Conservation (phyloP, 345 rosid species). For the Ceriops zippeliana region DNA sequence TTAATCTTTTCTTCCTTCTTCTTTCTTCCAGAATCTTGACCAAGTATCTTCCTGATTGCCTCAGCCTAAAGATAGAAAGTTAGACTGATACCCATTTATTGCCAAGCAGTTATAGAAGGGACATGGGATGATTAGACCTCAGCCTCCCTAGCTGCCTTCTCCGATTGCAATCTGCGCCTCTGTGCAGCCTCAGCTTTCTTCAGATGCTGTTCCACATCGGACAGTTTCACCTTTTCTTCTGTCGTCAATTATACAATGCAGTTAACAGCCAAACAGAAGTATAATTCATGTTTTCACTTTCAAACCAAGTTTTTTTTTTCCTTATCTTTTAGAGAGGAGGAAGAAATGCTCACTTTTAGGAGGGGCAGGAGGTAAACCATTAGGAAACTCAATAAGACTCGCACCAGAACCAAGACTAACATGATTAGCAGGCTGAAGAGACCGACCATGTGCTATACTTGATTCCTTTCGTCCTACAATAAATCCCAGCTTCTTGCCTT, state of each 20-base stretch:
- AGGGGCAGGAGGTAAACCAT: constrained; percentile 23
- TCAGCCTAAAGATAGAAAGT: constrained; percentile 22
- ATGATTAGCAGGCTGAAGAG: constrained; percentile 1
- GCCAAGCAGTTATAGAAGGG: background rate
- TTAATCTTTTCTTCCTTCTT: constrained; percentile 29
- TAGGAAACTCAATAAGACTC: constrained; percentile 20
- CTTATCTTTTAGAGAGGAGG: background rate
- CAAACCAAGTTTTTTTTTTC: background rate
- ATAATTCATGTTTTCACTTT: background rate
- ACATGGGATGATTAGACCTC: constrained; percentile 14
- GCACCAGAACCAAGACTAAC: constrained; percentile 3
- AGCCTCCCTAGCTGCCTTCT: constrained; percentile 32
- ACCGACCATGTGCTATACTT: background rate
- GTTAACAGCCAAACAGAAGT: background rate
- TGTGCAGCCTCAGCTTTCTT: constrained; percentile 28
- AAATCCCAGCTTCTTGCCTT: constrained; percentile 17
- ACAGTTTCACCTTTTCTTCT: constrained; percentile 23
- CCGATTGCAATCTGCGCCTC: constrained; percentile 29
- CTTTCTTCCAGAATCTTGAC: constrained; percentile 29
- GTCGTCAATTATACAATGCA: constrained; percentile 6
- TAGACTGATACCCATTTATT: constrained; percentile 2
- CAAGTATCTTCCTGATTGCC: constrained; percentile 31
- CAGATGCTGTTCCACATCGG: constrained; percentile 22
- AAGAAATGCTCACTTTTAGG: constrained; percentile 22
- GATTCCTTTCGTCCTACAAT: constrained; percentile 15